These are phyloP conservation scores for Coniochaeta ligniaria DNA, from an alignment of 2,329 filamentous ascomycete genomes.

Conservation along the genomic window DNA sequence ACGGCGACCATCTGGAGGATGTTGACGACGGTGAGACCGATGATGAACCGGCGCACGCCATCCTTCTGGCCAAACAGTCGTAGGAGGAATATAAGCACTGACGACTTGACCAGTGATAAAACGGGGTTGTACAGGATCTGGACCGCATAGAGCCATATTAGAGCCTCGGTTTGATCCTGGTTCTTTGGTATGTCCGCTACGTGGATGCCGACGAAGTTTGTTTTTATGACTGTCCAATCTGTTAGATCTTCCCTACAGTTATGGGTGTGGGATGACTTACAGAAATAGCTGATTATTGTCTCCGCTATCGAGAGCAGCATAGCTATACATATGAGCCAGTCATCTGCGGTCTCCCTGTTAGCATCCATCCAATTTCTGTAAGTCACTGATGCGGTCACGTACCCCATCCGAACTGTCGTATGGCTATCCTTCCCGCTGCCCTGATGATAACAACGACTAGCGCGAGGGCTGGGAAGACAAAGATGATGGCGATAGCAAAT, in stretches of 20 bases:
- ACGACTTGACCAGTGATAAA: constrained; percentile 25
- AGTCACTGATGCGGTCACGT: background rate
- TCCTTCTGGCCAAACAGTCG: constrained; percentile 22
- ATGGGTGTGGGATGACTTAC: constrained; percentile 9
- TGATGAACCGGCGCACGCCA: constrained; percentile 17
- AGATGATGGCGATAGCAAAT: constrained; percentile 20
- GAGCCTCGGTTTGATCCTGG: constrained; percentile 15
- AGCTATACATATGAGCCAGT: constrained; percentile 22
- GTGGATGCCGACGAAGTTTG: constrained; percentile 20
- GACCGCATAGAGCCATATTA: constrained; percentile 23
- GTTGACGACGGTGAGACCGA: constrained; percentile 21
- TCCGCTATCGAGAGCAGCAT: constrained; percentile 21
- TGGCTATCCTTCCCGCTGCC: constrained; percentile 15
- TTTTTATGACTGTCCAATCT: constrained; percentile 18
- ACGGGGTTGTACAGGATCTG: constrained; percentile 28
- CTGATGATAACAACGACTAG: constrained; percentile 17
- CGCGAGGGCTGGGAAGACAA: constrained; percentile 20
- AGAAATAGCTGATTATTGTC: constrained; percentile 20
- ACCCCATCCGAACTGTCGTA: constrained; percentile 16
- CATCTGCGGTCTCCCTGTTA: constrained; percentile 7
- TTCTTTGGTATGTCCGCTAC: constrained; percentile 10
- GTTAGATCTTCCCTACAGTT: background rate
- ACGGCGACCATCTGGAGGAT: constrained; percentile 22
- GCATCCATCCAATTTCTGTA: background rate
- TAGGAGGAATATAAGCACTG: constrained; percentile 23